Percentiles rank a stretch among this genome's conserved stretches.
phyloP scores from a whole-genome alignment of 2,329 filamentous ascomycete species.

The Incumbomyces delicatus region DNA sequence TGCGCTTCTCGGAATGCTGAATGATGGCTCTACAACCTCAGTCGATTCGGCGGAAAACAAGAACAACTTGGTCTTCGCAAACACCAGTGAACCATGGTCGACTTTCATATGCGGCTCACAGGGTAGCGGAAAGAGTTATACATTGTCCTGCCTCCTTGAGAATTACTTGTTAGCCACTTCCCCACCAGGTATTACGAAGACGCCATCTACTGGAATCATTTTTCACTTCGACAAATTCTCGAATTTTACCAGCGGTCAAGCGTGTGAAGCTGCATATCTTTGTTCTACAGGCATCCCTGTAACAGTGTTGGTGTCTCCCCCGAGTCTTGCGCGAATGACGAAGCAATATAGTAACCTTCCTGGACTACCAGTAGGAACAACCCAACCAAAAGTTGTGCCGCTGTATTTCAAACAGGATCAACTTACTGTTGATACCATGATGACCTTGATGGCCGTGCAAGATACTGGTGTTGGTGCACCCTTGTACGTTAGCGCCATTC shows the following conservation, averaged over 20 bases:
- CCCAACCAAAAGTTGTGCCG: slow-evolving; percentile 34
- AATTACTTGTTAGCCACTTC: slow-evolving; percentile 31
- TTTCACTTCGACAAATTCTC: slow-evolving; percentile 56
- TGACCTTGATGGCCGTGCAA: slow-evolving; percentile 45
- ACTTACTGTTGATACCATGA: slow-evolving; percentile 44
- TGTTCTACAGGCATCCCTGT: slow-evolving; percentile 40
- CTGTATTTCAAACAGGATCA: slow-evolving; percentile 40
- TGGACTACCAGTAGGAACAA: slow-evolving; percentile 20
- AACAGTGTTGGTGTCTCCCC: slow-evolving; percentile 43
- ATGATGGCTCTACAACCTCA: not conserved
- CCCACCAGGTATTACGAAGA: slow-evolving; percentile 46
- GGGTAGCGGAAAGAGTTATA: slow-evolving; percentile 54
- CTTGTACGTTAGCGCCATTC: slow-evolving; percentile 43
- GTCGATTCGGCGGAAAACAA: not conserved
- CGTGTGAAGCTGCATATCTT: slow-evolving; percentile 49
- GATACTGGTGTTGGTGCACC: slow-evolving; percentile 31
- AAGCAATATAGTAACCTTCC: slow-evolving; percentile 33
- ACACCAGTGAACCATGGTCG: slow-evolving; percentile 48
- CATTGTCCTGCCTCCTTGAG: slow-evolving; percentile 48
- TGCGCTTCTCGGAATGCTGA: not conserved
- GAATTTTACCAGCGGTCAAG: slow-evolving; percentile 26
- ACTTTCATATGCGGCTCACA: slow-evolving; percentile 55
- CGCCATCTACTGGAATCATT: slow-evolving; percentile 50
- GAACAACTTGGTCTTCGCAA: slow-evolving; percentile 28
- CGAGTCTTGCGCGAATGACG: slow-evolving; percentile 35